Percentiles rank a stretch among this genome's conserved stretches.
Conservation (phyloP, 495 filamentous ascomycete genomes). For the Aspergillus sparsus region DNA sequence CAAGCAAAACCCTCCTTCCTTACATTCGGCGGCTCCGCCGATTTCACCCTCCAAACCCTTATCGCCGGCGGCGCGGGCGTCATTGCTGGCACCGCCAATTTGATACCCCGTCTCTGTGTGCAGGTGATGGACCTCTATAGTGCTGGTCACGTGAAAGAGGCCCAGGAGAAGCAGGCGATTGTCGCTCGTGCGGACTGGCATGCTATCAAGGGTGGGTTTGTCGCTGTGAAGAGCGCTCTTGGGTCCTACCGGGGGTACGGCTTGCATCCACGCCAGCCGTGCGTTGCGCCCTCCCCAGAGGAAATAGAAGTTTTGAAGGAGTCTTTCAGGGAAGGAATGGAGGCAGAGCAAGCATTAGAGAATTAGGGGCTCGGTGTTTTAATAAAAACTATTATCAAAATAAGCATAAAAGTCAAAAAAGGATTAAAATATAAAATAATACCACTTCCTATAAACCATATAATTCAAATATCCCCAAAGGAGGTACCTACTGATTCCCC, state of each 20-base stretch:
- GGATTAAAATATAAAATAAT: background rate
- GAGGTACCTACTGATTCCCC: too few species aligned
- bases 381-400: constrained; percentile 5
- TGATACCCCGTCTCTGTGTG: constrained; percentile 76
- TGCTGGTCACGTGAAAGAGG: constrained; percentile 67
- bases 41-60: constrained; percentile 85
- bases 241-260: constrained; percentile 77
- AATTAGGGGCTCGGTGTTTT: constrained; percentile 20
- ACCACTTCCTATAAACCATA: too few species aligned
- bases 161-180: constrained; percentile 74
- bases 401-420: background rate
- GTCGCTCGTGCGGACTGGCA: constrained; percentile 86
- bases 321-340: constrained; percentile 72
- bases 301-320: constrained; percentile 64
- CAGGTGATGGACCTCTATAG: constrained; percentile 71
- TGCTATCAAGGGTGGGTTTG: constrained; percentile 81
- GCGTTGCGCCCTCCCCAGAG: constrained; percentile 65
- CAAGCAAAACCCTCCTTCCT: constrained; percentile 66
- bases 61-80: constrained; percentile 83
- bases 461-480: too few species aligned
- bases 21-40: constrained; percentile 83
- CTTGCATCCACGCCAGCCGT: constrained; percentile 71
- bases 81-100: constrained; percentile 82
- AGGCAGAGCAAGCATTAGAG: constrained; percentile 61
- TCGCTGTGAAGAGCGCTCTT: constrained; percentile 80